Evolutionary conservation across 1,284 basidiomycete genomes (phyloP).

Genomic region (Meira miltonrushii): DNA sequence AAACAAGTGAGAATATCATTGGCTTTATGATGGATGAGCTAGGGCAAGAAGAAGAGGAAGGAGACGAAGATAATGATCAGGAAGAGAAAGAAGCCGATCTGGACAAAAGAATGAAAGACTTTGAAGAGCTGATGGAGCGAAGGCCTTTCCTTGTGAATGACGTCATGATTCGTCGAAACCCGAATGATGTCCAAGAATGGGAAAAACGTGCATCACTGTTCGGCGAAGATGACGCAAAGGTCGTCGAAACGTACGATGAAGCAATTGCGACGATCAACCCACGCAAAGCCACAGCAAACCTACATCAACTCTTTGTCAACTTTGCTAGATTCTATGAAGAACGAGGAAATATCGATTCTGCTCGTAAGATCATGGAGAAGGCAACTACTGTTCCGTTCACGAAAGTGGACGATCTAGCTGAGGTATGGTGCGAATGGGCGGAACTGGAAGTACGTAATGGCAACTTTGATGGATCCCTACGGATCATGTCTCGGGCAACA

Average conservation of each 20-base stretch:
- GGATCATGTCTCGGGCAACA: conserved; percentile 91
- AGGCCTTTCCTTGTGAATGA: conserved; percentile 95
- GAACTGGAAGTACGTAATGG: conserved; percentile 96
- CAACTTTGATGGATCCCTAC: conserved; percentile 90
- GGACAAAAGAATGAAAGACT: conserved; percentile 82
- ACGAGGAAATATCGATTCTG: conserved; percentile 82
- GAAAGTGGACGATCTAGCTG: conserved; percentile 93
- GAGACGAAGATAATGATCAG: conserved; percentile 20
- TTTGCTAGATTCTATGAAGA: conserved; percentile 98
- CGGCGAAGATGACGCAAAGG: conserved; percentile 88
- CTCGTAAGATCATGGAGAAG: conserved; percentile 87
- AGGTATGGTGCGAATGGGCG: conserved; percentile 98
- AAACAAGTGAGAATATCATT: conserved; percentile 87
- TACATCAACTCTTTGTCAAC: conserved; percentile 85
- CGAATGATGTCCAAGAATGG: conserved; percentile 98
- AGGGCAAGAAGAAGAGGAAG: conserved; percentile 51
- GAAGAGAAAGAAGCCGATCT: conserved; percentile 75
- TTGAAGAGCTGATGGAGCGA: conserved; percentile 90
- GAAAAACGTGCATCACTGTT: conserved; percentile 93
- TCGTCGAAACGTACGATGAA: conserved; percentile 83
- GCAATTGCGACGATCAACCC: conserved; percentile 85
- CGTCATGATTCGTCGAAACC: conserved; percentile 85
- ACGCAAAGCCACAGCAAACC: conserved; percentile 82
- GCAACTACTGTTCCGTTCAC: conserved; percentile 86
- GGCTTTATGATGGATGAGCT: conserved; percentile 85